These are phyloP conservation scores for Pseudozyma hubeiensis DNA, from an alignment of 1,284 basidiomycete genomes.

Conservation along the genomic window DNA sequence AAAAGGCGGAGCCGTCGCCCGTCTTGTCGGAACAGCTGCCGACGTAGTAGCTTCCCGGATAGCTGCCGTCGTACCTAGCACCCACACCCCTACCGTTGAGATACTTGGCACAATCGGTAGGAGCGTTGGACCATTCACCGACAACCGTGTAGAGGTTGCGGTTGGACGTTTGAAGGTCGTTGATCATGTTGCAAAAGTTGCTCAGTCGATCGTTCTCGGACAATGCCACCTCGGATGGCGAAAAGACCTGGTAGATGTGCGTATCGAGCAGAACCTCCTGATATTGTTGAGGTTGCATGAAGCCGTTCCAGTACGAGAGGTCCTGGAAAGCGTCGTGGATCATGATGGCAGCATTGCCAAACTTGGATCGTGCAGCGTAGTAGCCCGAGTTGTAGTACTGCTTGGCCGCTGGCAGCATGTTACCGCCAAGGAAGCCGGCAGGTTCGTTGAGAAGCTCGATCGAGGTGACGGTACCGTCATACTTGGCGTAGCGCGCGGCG, in stretches of 20 bases:
- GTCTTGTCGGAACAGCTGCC: conserved; percentile 82
- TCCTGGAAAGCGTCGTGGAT: conserved; percentile 89
- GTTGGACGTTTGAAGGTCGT: conserved; percentile 42
- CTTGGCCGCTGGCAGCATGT: conserved; percentile 43
- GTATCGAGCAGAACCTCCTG: conserved; percentile 81
- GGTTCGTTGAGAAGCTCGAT: conserved; percentile 67
- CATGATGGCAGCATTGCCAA: conserved; percentile 69
- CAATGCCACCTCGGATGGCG: conserved; percentile 39
- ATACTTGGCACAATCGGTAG: conserved; percentile 87
- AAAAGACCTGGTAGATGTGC: conserved; percentile 67
- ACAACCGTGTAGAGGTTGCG: conserved; percentile 62
- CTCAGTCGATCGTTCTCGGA: conserved; percentile 51
- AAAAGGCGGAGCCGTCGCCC: conserved; percentile 80
- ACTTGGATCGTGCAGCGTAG: conserved; percentile 42
- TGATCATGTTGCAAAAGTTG: conserved; percentile 52
- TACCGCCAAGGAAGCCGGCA: conserved; percentile 38
- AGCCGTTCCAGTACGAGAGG: conserved; percentile 79
- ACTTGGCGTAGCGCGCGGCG: conserved; percentile 58
- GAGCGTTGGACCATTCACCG: conserved; percentile 72
- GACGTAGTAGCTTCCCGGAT: conserved; percentile 69
- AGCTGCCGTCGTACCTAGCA: conserved; percentile 84
- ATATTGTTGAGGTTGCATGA: conserved; percentile 73
- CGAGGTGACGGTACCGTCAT: conserved; percentile 57
- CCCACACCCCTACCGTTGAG: conserved; percentile 76
- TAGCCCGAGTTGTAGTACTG: conserved; percentile 51